These are phyloP conservation scores for Rusavskia elegans DNA, from an alignment of 495 filamentous ascomycete species.

Conservation along the genomic window DNA sequence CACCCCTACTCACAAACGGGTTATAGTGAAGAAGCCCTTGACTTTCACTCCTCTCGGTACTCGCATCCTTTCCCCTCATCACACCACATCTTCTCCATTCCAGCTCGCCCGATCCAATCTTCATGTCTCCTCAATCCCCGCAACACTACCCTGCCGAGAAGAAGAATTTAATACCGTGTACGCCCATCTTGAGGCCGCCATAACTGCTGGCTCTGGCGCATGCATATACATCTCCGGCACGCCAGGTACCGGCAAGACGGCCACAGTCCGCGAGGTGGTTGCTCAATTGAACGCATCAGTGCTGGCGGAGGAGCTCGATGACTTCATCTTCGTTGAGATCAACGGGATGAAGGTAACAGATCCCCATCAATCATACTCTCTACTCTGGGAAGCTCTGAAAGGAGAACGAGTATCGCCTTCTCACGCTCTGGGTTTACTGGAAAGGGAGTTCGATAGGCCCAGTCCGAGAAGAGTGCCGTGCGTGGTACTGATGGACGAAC, in stretches of 20 bases:
- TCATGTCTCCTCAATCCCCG: slow-evolving; percentile 84
- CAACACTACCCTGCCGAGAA: slow-evolving; percentile 80
- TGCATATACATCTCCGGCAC: slow-evolving; percentile 99
- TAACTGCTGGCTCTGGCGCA: slow-evolving; percentile 78
- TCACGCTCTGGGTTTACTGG: slow-evolving; percentile 79
- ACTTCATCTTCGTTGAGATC: slow-evolving; percentile 99
- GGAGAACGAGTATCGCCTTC: slow-evolving; percentile 84
- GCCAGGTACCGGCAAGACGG: slow-evolving; percentile 96
- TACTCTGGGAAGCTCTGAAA: slow-evolving; percentile 92
- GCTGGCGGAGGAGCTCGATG: slow-evolving; percentile 79
- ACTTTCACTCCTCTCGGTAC: slow-evolving; percentile 93
- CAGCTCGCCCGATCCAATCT: slow-evolving; percentile 76
- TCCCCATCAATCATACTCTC: slow-evolving; percentile 86
- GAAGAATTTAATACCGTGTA: slow-evolving; percentile 85
- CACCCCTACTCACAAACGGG: slow-evolving; percentile 60
- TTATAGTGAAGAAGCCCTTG: slow-evolving; percentile 76
- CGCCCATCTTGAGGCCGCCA: slow-evolving; percentile 82
- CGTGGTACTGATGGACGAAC: slow-evolving; percentile 97
- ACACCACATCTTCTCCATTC: slow-evolving; percentile 74
- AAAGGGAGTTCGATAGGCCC: slow-evolving; percentile 81
- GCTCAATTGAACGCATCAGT: slow-evolving; percentile 76
- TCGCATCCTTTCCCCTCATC: slow-evolving; percentile 60
- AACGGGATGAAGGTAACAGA: slow-evolving; percentile 99
- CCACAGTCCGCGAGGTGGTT: slow-evolving; percentile 91
- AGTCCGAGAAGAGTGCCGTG: slow-evolving; percentile 82